phyloP scores from a whole-genome alignment of 2,329 filamentous ascomycete species.

The Pyrenophora seminiperda region DNA sequence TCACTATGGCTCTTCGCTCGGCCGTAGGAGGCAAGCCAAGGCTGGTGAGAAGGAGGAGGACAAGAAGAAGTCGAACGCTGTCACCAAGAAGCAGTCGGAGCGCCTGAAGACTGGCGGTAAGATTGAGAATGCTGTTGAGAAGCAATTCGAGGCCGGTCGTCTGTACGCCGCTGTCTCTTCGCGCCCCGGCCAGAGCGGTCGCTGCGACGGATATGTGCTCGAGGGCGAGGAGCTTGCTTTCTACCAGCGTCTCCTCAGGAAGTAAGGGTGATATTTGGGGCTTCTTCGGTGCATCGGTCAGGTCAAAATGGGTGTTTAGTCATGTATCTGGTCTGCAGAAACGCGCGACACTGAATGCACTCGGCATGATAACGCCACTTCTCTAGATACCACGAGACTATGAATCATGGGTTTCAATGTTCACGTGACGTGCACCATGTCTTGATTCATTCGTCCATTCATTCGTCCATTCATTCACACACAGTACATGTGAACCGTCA shows the following conservation, averaged over 20 bases:
- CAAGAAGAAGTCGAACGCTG: slow-evolving; percentile 97
- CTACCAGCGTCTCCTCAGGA: slow-evolving; percentile 99
- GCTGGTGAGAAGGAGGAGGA: slow-evolving; percentile 69
- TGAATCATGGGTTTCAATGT: slow-evolving; percentile 44
- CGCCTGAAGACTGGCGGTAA: slow-evolving; percentile 84
- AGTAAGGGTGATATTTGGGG: slow-evolving; percentile 65
- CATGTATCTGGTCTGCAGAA: slow-evolving; percentile 50
- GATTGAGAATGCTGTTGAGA: slow-evolving; percentile 90
- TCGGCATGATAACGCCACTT: slow-evolving; percentile 44
- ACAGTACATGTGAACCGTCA: too few relatives aligned
- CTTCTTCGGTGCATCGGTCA: slow-evolving; percentile 49
- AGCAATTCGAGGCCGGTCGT: slow-evolving; percentile 99
- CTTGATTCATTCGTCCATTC: not conserved
- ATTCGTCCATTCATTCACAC: too few relatives aligned
- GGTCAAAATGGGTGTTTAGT: slow-evolving; percentile 51
- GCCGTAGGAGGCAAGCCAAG: slow-evolving; percentile 90
- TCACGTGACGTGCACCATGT: slow-evolving; percentile 25
- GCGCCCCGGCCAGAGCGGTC: slow-evolving; percentile 94
- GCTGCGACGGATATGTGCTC: slow-evolving; percentile 95
- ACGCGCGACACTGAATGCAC: slow-evolving; percentile 46
- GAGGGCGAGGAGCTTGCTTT: slow-evolving; percentile 99
- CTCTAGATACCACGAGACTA: slow-evolving; percentile 50
- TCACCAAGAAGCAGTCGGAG: slow-evolving; percentile 94
- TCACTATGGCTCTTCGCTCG: slow-evolving; percentile 91
- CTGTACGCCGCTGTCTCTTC: slow-evolving; percentile 91